Conservation (phyloP, 202 grass and related monocot species). For the Panicum virgatum region DNA sequence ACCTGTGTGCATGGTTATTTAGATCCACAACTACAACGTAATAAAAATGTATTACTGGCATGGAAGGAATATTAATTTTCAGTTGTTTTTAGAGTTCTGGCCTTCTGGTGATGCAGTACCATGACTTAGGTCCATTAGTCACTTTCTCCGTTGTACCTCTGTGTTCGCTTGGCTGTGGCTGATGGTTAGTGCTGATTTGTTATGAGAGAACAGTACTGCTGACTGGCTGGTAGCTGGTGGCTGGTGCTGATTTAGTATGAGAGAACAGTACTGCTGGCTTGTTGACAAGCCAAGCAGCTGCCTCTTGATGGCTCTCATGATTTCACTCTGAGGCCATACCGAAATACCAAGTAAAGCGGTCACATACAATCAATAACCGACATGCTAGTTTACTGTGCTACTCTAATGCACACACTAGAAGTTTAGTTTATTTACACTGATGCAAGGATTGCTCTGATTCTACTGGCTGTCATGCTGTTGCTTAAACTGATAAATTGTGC, state of each 20-base stretch:
- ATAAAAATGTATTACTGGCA: constrained; percentile 35
- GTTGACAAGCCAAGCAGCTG: no score
- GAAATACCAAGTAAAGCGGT: neutral
- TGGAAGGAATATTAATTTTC: neutral
- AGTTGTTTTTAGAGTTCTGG: neutral
- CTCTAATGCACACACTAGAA: neutral
- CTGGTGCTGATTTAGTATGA: no score
- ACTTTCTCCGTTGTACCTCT: no score
- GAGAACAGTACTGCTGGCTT: no score
- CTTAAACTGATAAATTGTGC: constrained; percentile 21
- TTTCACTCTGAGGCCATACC: constrained; percentile 23
- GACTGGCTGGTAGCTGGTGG: no score
- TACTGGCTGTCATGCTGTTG: neutral
- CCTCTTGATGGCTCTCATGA: neutral
- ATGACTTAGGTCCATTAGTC: neutral
- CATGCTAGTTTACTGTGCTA: constrained; percentile 4
- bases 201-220: no score
- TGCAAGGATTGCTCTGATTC: neutral
- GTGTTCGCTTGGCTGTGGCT: no score
- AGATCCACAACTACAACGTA: constrained; percentile 7
- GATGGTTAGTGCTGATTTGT: no score
- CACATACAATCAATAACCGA: neutral
- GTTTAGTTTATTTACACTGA: constrained; percentile 6
- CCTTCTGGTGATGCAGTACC: neutral
- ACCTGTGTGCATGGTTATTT: constrained; percentile 19